phyloP scores from a whole-genome alignment of 768 basidiomycete species.

The Gloeopeniophorella convolvens region DNA sequence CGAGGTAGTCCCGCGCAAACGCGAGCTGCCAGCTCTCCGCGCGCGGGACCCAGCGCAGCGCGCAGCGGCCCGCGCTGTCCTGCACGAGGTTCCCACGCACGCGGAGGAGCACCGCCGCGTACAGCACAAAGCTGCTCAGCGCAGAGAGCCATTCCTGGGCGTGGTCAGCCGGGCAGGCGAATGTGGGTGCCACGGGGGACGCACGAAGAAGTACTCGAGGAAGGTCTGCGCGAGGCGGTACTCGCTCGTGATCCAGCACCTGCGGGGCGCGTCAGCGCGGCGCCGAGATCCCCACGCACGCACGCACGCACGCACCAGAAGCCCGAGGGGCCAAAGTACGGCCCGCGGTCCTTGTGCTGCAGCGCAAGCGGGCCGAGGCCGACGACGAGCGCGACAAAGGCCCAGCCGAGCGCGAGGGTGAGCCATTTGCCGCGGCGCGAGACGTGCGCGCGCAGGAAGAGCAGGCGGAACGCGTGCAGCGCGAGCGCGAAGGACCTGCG shows the following conservation, averaged over 20 bases:
- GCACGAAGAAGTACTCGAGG: conserved; percentile 41
- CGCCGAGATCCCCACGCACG: neutral
- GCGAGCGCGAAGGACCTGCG: conserved; percentile 30
- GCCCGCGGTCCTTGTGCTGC: conserved; percentile 29
- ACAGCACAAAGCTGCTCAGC: conserved; percentile 28
- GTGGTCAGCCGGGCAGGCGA: neutral
- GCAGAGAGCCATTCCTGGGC: conserved; percentile 32
- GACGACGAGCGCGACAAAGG: conserved; percentile 29
- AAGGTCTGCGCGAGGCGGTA: conserved; percentile 35
- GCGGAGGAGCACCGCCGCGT: conserved; percentile 30
- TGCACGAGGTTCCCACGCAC: conserved; percentile 33
- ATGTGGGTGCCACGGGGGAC: conserved; percentile 7
- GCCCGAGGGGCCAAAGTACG: conserved; percentile 41
- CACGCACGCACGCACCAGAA: conserved; percentile 30
- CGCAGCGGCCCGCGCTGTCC: conserved; percentile 25
- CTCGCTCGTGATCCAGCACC: conserved; percentile 40
- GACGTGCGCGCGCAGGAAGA: conserved; percentile 34
- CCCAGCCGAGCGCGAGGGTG: conserved; percentile 33
- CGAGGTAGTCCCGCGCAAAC: conserved; percentile 29
- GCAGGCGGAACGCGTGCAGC: conserved; percentile 31
- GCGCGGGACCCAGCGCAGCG: conserved; percentile 28
- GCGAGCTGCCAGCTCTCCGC: conserved; percentile 30
- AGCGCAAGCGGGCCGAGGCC: conserved; percentile 34
- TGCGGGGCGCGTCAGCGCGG: conserved; percentile 4
- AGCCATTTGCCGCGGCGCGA: conserved; percentile 23